A percentile compares a stretch with the other conserved stretches of the same genome.
phyloP scores from a whole-genome alignment of 768 basidiomycete species.

The Leccinum broughii region DNA sequence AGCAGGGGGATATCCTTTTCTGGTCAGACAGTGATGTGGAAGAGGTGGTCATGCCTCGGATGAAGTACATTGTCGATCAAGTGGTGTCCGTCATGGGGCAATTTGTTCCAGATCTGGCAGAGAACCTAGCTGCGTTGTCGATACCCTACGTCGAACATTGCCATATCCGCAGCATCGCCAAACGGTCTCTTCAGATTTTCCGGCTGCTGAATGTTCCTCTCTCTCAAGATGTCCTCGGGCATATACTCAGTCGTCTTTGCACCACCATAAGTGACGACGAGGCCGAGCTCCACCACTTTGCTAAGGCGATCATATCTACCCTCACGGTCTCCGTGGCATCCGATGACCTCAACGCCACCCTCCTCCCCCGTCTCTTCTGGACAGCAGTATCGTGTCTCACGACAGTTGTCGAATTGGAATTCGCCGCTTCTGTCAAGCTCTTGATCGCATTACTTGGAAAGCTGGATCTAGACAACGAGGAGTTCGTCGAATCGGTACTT shows the following conservation, averaged over 20 bases:
- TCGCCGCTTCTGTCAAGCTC: conserved; percentile 62
- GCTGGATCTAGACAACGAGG: conserved; percentile 68
- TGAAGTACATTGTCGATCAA: conserved; percentile 65
- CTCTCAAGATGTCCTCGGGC: conserved; percentile 69
- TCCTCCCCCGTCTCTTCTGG: conserved; percentile 89
- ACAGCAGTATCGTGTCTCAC: conserved; percentile 76
- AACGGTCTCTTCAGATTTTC: conserved; percentile 89
- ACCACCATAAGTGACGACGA: conserved; percentile 80
- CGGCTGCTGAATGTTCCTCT: conserved; percentile 74
- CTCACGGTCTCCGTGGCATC: conserved; percentile 61
- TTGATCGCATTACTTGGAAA: conserved; percentile 64
- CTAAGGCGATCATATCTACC: conserved; percentile 78
- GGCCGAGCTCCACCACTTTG: conserved; percentile 77
- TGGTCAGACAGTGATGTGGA: conserved; percentile 74
- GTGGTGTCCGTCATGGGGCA: conserved; percentile 69
- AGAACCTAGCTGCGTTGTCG: conserved; percentile 79
- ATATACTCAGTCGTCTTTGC: conserved; percentile 79
- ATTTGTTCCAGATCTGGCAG: conserved; percentile 64
- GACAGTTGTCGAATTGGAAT: conserved; percentile 83
- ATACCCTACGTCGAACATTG: conserved; percentile 86
- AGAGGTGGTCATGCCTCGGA: conserved; percentile 59
- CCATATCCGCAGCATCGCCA: conserved; percentile 81
- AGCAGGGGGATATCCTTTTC: conserved; percentile 53
- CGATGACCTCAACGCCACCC: conserved; percentile 54
- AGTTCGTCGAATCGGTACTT: conserved; percentile 67